Base-by-base conservation (phyloP, 2,329 filamentous ascomycete genomes). In the Neonectria coccinea region DNA sequence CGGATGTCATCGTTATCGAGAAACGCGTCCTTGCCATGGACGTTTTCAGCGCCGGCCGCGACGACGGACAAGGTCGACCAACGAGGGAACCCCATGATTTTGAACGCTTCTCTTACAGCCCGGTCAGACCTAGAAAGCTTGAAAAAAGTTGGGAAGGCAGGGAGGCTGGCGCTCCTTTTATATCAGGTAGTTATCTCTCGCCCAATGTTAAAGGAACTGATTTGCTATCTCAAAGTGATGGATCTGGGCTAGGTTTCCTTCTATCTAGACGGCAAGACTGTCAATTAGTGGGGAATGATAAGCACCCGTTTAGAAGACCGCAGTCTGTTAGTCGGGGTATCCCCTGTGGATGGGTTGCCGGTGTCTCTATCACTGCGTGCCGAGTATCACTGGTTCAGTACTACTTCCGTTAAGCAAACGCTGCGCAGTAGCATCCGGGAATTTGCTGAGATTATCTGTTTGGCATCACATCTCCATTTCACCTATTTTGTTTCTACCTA, bases 1-100 rank as follows among this genome's bases (percentile, higher is more conserved):
- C 57, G 57, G 16, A 59, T 51, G 14, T 59, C 57, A n/a, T 59
- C 57, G 16, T 59, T 59, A 29, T 59, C 57, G 29, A 59, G 50
- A 11, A 59, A 12, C 8, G 57, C 57, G 10, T 59, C 57, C 14
- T 59, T 59, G 41, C 57, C 57, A 22, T 54, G 50, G 41, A 59
- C 29, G 11, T 47, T 10, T 16, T 59, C 57, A 5, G 57, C 57
- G 5, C 57, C 57, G 8, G 41, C 22, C 27, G 57, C 57, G 18
- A 54, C 50, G 41, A n/a, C 20, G n/a, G 41, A 29, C 33, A 41
- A 54, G 54, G 12, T 20, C 42, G 57, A 10, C 20, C 20, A 54
- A 20, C 47, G 27, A 31, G 29, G n/a, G 47, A 50, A 31, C 16
- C 16, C 47, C 47, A 50, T 5, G 29, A 14, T 31, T 27, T 4